Evolutionary conservation across 495 filamentous ascomycete species (phyloP).

Genomic region (Aspergillus sclerotiicarbonarius): DNA sequence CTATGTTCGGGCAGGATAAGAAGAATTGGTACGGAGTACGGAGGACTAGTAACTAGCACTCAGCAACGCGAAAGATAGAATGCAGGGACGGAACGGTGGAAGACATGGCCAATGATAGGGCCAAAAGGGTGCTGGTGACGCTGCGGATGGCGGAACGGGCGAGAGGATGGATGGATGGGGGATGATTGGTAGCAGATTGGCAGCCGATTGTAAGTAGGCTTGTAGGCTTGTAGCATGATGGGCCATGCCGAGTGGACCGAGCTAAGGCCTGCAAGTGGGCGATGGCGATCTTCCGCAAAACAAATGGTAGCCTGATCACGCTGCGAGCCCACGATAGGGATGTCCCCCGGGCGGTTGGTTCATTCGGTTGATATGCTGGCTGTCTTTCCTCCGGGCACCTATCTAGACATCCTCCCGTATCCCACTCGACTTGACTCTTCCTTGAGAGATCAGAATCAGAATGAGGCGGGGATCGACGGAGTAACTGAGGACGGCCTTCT

Average conservation of each 20-base stretch:
- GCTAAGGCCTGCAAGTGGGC: background rate
- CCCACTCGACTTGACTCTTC: no score
- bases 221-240: background rate
- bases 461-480: no score
- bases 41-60: no score
- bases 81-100: constrained; percentile 10
- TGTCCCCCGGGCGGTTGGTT: no score
- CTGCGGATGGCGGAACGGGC: constrained; percentile 16
- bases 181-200: background rate
- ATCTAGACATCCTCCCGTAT: no score
- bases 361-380: no score
- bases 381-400: no score
- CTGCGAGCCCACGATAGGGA: no score
- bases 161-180: background rate
- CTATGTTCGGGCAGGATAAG: background rate
- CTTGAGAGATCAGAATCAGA: no score
- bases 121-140: background rate
- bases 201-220: background rate
- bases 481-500: no score
- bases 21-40: background rate
- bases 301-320: background rate
- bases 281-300: constrained; percentile 1
- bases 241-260: background rate
- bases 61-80: background rate
- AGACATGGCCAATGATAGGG: constrained; percentile 1